phyloP scores from a whole-genome alignment of 441 rosid genomes.

The Corymbia calophylla region DNA sequence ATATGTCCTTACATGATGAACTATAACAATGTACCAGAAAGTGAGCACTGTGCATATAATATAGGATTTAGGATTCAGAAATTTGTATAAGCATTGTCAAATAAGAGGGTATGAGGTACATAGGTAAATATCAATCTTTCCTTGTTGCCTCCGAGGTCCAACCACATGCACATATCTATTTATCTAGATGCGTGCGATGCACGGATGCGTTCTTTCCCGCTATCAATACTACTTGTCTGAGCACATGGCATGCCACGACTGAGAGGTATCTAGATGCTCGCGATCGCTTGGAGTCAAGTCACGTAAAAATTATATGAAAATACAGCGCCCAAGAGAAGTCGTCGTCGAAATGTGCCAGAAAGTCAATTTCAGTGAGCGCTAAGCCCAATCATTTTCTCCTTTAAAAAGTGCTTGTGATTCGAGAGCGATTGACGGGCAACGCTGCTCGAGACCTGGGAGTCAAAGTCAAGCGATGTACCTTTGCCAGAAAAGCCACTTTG shows the following conservation, averaged over 20 bases:
- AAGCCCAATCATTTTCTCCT: neutral
- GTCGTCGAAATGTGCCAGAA: neutral
- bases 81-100: neutral
- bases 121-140: neutral
- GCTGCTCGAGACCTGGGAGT: neutral
- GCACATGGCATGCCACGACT: neutral
- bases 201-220: neutral
- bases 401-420: neutral
- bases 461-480: neutral
- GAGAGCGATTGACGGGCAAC: neutral
- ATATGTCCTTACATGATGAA: neutral
- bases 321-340: neutral
- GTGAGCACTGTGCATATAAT: neutral
- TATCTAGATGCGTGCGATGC: neutral
- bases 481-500: neutral
- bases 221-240: rapidly evolving
- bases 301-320: neutral
- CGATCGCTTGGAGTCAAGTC: neutral
- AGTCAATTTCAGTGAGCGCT: neutral
- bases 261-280: neutral
- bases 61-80: neutral
- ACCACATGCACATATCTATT: neutral
- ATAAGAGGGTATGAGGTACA: neutral
- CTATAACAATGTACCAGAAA: neutral
- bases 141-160: neutral